Evolutionary conservation across 148 eudicot species (phyloP).

Genomic region (Vaccinium darrowii): DNA sequence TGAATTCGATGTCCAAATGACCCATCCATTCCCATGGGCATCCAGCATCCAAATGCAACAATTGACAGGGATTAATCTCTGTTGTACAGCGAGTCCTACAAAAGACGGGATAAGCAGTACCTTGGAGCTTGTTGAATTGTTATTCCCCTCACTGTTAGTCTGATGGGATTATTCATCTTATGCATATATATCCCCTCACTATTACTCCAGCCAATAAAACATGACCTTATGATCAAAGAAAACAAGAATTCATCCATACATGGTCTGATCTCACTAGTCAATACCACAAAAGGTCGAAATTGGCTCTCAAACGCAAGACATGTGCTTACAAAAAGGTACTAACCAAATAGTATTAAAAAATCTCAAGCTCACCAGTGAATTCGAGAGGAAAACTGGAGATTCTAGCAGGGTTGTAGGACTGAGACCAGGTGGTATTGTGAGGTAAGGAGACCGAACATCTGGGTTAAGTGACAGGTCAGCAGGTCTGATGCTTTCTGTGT

Average conservation of each 20-base stretch:
- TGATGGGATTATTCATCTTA: not conserved
- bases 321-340: not conserved
- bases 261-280: not conserved
- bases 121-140: not conserved
- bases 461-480: conserved; percentile 26
- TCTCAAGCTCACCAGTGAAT: conserved; percentile 45
- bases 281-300: not conserved
- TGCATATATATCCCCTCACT: not conserved
- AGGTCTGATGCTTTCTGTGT: conserved; percentile 46
- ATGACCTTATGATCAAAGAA: not conserved
- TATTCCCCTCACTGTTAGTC: not conserved
- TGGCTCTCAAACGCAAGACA: not conserved
- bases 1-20: not conserved
- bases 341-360: not conserved
- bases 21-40: not conserved
- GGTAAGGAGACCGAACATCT: conserved; percentile 41
- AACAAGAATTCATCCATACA: not conserved
- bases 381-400: conserved; percentile 58
- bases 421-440: conserved; percentile 49
- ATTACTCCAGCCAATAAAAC: not conserved
- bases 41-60: not conserved
- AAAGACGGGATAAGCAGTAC: not conserved
- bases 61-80: not conserved
- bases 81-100: not conserved
- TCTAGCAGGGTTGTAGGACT: conserved; percentile 53